Evolutionary conservation across 129 eudicot genomes (phyloP).

Genomic region (Chrysanthemum lavandulifolium): DNA sequence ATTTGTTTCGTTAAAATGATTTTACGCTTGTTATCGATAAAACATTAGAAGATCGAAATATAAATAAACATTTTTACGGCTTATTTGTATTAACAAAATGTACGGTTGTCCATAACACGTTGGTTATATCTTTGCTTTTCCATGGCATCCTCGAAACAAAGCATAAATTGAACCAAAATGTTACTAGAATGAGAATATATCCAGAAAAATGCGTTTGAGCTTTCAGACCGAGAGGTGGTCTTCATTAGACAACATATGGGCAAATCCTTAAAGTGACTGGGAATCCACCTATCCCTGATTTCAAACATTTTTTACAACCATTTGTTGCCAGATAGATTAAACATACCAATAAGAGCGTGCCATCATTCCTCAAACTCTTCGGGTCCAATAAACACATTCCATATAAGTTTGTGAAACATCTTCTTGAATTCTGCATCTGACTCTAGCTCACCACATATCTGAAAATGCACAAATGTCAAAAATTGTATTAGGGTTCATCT

Average conservation of each 20-base stretch:
- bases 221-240: background rate
- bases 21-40: no score
- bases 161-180: background rate
- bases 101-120: background rate
- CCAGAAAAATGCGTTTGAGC: background rate
- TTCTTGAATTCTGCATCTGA: background rate
- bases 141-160: background rate
- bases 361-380: background rate
- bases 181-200: background rate
- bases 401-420: background rate
- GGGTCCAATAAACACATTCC: background rate
- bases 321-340: background rate
- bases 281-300: background rate
- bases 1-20: no score
- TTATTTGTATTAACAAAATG: no score
- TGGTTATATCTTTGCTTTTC: background rate
- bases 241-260: background rate
- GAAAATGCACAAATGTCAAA: background rate
- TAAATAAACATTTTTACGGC: no score
- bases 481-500: no score
- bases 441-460: background rate
- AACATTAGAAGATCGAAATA: no score
- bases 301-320: slow-evolving; percentile 4
- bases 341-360: background rate
- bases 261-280: background rate